Conservation (phyloP, 495 filamentous ascomycete species). For the Tuber melanosporum region DNA sequence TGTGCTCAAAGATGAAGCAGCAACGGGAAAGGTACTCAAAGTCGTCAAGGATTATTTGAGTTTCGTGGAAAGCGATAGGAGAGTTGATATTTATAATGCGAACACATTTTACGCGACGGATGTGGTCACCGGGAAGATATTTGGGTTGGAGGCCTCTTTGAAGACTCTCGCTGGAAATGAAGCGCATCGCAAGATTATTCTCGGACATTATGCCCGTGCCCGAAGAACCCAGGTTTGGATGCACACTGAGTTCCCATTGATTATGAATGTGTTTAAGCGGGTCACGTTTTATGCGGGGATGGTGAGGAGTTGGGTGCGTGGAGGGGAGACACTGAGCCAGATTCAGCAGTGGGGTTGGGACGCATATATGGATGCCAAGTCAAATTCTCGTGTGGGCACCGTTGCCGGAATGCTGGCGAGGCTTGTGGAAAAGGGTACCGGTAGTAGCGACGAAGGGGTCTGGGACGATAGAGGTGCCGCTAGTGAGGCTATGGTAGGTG, state of each 20-base stretch:
- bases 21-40: slow-evolving; percentile 11
- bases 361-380: slow-evolving; percentile 5
- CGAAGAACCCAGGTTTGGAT: slow-evolving; percentile 9
- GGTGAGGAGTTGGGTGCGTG: background rate
- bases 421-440: background rate
- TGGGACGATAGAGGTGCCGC: slow-evolving; percentile 1
- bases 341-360: slow-evolving; percentile 13
- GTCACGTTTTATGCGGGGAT: background rate
- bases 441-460: background rate
- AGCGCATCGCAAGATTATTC: slow-evolving; percentile 5
- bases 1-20: slow-evolving; percentile 16
- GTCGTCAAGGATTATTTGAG: slow-evolving; percentile 8
- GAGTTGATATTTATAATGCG: slow-evolving; percentile 16
- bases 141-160: slow-evolving; percentile 12
- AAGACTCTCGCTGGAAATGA: slow-evolving; percentile 12
- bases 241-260: slow-evolving; percentile 1
- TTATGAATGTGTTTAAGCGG: background rate
- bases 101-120: slow-evolving; percentile 22
- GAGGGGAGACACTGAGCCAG: background rate
- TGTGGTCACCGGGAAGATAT: slow-evolving; percentile 13
- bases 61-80: slow-evolving; percentile 11
- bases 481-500: slow-evolving; percentile 16
- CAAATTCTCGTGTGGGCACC: background rate
- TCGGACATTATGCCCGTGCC: slow-evolving; percentile 1
- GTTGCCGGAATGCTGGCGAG: slow-evolving; percentile 10